Evolutionary conservation across 495 filamentous ascomycete genomes (phyloP).

Genomic region (Penicillium pancosmium): DNA sequence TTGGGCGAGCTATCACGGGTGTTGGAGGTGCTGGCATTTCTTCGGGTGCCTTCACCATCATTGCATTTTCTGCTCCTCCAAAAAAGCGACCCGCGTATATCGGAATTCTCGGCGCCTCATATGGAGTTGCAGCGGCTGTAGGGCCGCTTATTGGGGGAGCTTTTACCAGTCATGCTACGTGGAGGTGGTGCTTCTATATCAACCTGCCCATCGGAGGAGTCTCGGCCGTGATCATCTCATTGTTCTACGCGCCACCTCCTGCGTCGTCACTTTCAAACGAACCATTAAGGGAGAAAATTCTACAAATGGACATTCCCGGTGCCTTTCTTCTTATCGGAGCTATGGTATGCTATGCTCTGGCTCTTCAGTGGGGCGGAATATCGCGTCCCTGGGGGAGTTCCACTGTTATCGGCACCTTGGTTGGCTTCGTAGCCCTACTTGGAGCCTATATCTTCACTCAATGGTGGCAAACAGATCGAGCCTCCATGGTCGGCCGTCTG

Average conservation of each 20-base stretch:
- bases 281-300: slow-evolving; percentile 30
- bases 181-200: slow-evolving; percentile 52
- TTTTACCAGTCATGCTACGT: slow-evolving; percentile 27
- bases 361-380: slow-evolving; percentile 44
- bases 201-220: slow-evolving; percentile 55
- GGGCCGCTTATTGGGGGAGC: slow-evolving; percentile 40
- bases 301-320: slow-evolving; percentile 38
- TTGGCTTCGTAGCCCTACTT: slow-evolving; percentile 36
- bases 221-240: slow-evolving; percentile 40
- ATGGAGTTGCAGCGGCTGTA: slow-evolving; percentile 58
- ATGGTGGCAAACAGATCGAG: background rate
- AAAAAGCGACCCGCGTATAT: slow-evolving; percentile 55
- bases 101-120: slow-evolving; percentile 44
- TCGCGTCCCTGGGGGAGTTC: slow-evolving; percentile 34
- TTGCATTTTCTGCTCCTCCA: slow-evolving; percentile 58
- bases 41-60: slow-evolving; percentile 54
- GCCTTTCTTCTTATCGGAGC: slow-evolving; percentile 28
- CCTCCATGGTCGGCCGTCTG: slow-evolving; percentile 5
- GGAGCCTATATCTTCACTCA: slow-evolving; percentile 23
- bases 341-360: slow-evolving; percentile 39
- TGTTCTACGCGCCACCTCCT: slow-evolving; percentile 38
- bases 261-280: slow-evolving; percentile 22
- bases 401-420: slow-evolving; percentile 33
- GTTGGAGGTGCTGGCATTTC: slow-evolving; percentile 41
- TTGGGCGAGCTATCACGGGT: slow-evolving; percentile 65